A percentile compares a stretch with the other conserved stretches of the same genome.
Evolutionary conservation across 2,329 filamentous ascomycete species (phyloP).

Genomic region (Aspergillus neotritici): DNA sequence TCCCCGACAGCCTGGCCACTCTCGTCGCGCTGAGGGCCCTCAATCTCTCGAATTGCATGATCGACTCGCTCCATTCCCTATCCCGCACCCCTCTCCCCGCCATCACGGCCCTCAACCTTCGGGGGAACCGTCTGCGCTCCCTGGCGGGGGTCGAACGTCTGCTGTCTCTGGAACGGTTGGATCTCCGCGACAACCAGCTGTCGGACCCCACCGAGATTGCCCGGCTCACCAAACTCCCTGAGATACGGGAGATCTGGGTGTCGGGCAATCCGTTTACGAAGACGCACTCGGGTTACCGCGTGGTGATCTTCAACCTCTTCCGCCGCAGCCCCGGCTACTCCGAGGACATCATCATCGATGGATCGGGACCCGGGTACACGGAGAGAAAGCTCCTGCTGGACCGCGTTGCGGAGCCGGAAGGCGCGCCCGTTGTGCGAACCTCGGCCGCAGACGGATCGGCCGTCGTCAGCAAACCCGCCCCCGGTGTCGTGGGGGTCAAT

Average conservation of each 20-base stretch:
- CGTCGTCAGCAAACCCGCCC: conserved; percentile 61
- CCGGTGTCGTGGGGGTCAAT: conserved; percentile 10
- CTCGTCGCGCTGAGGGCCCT: conserved; percentile 83
- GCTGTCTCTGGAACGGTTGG: conserved; percentile 79
- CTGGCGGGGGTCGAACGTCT: conserved; percentile 86
- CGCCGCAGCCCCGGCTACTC: conserved; percentile 81
- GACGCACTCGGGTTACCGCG: conserved; percentile 76
- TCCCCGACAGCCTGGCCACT: conserved; percentile 82
- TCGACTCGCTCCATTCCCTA: conserved; percentile 84
- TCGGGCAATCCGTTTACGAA: conserved; percentile 86
- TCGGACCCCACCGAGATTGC: conserved; percentile 89
- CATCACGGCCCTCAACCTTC: conserved; percentile 86
- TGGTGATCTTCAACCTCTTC: conserved; percentile 95
- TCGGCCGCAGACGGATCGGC: conserved; percentile 57
- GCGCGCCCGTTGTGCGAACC: conserved; percentile 71
- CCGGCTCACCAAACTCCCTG: conserved; percentile 80
- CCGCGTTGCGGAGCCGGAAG: conserved; percentile 67
- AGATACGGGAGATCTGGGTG: conserved; percentile 89
- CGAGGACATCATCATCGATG: conserved; percentile 86
- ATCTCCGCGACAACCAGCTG: conserved; percentile 83
- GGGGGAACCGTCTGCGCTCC: conserved; percentile 79
- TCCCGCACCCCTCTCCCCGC: conserved; percentile 78
- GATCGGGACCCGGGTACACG: conserved; percentile 71
- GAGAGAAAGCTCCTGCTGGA: conserved; percentile 83
- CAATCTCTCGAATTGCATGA: conserved; percentile 97